Percentiles rank a stretch among this genome's conserved stretches.
These are phyloP conservation scores for Jamesozyma piceae DNA, from an alignment of 805 yeast genomes.

Conservation along the genomic window DNA sequence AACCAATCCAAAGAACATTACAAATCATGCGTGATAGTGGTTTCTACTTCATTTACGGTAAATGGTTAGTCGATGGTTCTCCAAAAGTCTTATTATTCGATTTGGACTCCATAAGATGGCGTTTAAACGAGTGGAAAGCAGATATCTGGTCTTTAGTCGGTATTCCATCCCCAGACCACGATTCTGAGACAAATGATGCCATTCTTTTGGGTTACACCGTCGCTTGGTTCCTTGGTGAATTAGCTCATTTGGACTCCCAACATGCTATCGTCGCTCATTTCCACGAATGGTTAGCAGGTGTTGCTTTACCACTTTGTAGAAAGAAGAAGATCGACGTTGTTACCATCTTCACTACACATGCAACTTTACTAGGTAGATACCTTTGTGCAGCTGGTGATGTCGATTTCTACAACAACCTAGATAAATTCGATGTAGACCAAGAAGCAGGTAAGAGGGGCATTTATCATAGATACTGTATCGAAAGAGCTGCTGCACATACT, in stretches of 20 bases:
- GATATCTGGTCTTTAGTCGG: slow-evolving; percentile 89
- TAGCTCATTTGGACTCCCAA: slow-evolving; percentile 67
- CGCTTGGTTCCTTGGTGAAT: slow-evolving; percentile 95
- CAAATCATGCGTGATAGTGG: slow-evolving; percentile 79
- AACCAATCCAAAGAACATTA: slow-evolving; percentile 37
- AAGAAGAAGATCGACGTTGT: slow-evolving; percentile 88
- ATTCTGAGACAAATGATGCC: slow-evolving; percentile 84
- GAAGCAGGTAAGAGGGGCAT: slow-evolving; percentile 98
- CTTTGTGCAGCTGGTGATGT: slow-evolving; percentile 95
- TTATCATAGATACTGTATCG: slow-evolving; percentile 93
- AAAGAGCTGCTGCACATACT: slow-evolving; percentile 93
- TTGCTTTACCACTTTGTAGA: slow-evolving; percentile 85
- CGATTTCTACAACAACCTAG: slow-evolving; percentile 88
- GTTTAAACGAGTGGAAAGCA: slow-evolving; percentile 85
- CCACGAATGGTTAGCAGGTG: slow-evolving; percentile 98
- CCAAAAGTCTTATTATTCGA: slow-evolving; percentile 89
- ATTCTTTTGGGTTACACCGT: slow-evolving; percentile 85
- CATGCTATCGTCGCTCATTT: slow-evolving; percentile 89
- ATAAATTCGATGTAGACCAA: slow-evolving; percentile 85
- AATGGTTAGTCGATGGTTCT: slow-evolving; percentile 97
- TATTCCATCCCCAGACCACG: slow-evolving; percentile 87
- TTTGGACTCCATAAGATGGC: slow-evolving; percentile 57
- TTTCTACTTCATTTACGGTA: slow-evolving; percentile 72
- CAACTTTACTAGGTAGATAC: slow-evolving; percentile 89
- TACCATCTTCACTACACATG: slow-evolving; percentile 95